Evolutionary conservation across 192 early-diverging fungal genomes (phyloP).

Genomic region (Linnemannia zychae): DNA sequence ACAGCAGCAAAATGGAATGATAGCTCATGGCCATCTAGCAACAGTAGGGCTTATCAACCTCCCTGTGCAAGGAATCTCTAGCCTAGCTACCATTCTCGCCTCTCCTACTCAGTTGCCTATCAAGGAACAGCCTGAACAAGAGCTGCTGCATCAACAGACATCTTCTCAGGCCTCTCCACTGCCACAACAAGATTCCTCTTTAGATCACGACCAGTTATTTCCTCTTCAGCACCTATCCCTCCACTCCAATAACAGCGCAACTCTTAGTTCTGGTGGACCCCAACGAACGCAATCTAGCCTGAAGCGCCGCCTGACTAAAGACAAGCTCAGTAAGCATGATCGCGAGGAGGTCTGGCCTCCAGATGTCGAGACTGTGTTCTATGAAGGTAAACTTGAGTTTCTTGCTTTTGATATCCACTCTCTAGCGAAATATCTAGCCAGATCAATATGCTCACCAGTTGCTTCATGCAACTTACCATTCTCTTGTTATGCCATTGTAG

Average conservation of each 20-base stretch:
- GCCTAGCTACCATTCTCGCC: background rate
- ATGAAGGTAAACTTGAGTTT: slow-evolving; percentile 59
- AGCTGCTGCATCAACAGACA: slow-evolving; percentile 1
- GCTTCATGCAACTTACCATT: background rate
- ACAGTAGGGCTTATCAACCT: background rate
- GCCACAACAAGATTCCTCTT: background rate
- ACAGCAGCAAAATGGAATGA: slow-evolving; percentile 4
- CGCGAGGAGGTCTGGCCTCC: slow-evolving; percentile 65
- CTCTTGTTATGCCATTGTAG: slow-evolving; percentile 15
- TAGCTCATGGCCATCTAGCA: background rate
- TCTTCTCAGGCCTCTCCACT: background rate
- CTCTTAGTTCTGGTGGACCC: slow-evolving; percentile 9
- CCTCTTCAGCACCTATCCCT: background rate
- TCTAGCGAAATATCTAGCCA: background rate
- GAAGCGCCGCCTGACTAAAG: slow-evolving; percentile 42
- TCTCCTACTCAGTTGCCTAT: background rate
- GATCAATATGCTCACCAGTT: background rate
- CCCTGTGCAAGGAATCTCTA: background rate
- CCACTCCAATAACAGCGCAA: background rate
- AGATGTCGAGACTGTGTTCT: slow-evolving; percentile 73
- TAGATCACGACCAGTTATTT: slow-evolving; percentile 10
- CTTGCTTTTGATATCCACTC: background rate
- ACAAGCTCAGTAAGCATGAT: slow-evolving; percentile 40
- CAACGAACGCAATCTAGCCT: slow-evolving; percentile 19
- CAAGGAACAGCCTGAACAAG: background rate